Evolutionary conservation across 257 asterid genomes (phyloP), one percentile per base, ranked within the genome.

Genomic region (Scutellaria minor): DNA sequence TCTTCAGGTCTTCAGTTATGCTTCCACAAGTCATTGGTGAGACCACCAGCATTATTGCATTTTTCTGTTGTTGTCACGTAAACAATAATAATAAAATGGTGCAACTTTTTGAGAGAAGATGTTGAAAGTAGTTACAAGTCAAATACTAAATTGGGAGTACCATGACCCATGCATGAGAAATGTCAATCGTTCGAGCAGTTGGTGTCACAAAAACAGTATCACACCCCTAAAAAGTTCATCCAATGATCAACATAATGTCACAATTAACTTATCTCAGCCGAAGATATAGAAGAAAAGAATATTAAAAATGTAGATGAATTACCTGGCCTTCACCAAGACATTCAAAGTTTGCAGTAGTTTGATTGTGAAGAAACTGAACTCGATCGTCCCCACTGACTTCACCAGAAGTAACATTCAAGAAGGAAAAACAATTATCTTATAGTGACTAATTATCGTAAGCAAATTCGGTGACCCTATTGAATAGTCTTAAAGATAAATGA

Each of bases 181-280:
- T 80, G 80, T 93, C 98, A 68, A 93, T 89, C 65, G 96, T 93
- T 79, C 98, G 93, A 73, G 98, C 98, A 39, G 97, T 91, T 47
- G 98, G 90, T 70, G 98, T 93, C 81, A 84, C 98, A 68, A 93
- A 93, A 75, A 93, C 96, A 41, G 98, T 84, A 83, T 91, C 97
- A 70, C 97, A 89, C 35, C 97, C 98, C 98, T 93, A 80, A 81
- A 83, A 76, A 54, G 47, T 60, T 60, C 72, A 77, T 47, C 56
- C 61, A 53, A 5, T 22, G 35, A 70, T 79, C 61, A 68, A 59
- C 6, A 41, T 11, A 65, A 5, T 40, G 27, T 31, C 61, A 31
- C 59, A 73, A 13, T 5, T 39, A 66, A 55, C 51, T 52, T 31
- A 27, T 73, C 10, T 47, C 48, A 70, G 58, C 41, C 52, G 24